Base-by-base conservation (phyloP, 306 rosid species). In the Prunus fruticosa region DNA sequence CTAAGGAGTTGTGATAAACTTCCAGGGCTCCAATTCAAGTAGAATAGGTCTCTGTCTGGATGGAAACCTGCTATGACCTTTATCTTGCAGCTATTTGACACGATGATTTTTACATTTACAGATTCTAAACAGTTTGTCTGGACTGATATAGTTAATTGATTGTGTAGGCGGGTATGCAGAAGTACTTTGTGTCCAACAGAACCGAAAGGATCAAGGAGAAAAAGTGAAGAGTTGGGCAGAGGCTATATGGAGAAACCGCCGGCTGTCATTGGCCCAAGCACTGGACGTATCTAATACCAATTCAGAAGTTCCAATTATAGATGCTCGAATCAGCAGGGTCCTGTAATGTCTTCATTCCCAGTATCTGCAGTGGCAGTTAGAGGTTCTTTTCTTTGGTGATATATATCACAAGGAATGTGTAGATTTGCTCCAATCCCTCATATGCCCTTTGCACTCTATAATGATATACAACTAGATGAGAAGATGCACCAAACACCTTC, bases 91-190 rank as follows among this genome's bases (percentile, higher is more conserved):
- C 54, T 23, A 18, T 11, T 23, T 58, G 67, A 25, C 67, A 8
- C 5, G 27, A 16, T 23, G 67, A 23, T 30, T 23, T 58, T 45
- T 58, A 3, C 16, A 22, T 58, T 6, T 46, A 11, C 9, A 58
- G 45, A 15, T 5, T 45, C 25, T 46, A n/a, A 70, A 58, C 63
- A 11, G 75, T 57, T 46, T 49, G 22, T 54, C 70, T 38, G 34
- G 8, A 75, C 69, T 62, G 43, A 80, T 53, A 4, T 27, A 41
- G 60, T 16, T 18, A 47, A 46, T 64, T 47, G 67, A 58, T 22
- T 67, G 23, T 81, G 69, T 56, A 91, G 97, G 93, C 54, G 96
- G 91, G 67, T 95, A 89, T 78, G 97, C 88, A 1, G 97, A 92
- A 73, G 84, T 83, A 62, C 97, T 95, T 8, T 20, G 85, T 46